These are phyloP conservation scores for Posidonia australis DNA, from an alignment of 106 monocot genomes.

Conservation along the genomic window DNA sequence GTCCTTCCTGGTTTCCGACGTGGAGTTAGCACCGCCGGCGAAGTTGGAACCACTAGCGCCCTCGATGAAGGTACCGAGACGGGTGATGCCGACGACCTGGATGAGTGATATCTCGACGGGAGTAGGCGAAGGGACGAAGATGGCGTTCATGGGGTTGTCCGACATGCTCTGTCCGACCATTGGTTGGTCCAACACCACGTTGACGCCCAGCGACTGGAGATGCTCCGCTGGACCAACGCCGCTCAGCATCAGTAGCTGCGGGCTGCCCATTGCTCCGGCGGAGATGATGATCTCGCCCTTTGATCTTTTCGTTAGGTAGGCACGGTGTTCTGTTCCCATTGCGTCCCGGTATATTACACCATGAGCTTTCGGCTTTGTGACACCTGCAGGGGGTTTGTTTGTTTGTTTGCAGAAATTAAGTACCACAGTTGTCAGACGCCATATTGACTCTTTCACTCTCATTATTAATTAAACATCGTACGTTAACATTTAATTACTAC, in stretches of 20 bases:
- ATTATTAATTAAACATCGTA: no score
- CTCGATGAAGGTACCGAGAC: slow-evolving; percentile 53
- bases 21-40: neutral
- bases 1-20: neutral
- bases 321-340: slow-evolving; percentile 23
- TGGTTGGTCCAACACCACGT: slow-evolving; percentile 29
- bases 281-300: slow-evolving; percentile 11
- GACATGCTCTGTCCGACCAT: slow-evolving; percentile 66
- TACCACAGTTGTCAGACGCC: no score
- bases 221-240: slow-evolving; percentile 42
- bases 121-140: slow-evolving; percentile 49
- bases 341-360: slow-evolving; percentile 54
- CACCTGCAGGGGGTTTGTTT: no score
- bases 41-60: slow-evolving; percentile 45
- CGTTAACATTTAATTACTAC: no score
- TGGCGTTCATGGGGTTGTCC: slow-evolving; percentile 76
- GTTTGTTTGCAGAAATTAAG: no score
- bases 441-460: no score
- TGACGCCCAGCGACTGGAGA: slow-evolving; percentile 33
- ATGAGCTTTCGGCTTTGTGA: slow-evolving; percentile 14
- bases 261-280: slow-evolving; percentile 4
- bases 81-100: slow-evolving; percentile 61
- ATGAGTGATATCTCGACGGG: slow-evolving; percentile 58
- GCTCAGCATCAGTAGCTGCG: slow-evolving; percentile 58
- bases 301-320: slow-evolving; percentile 25